phyloP scores from a whole-genome alignment of 768 basidiomycete species.

The Russula abietina region DNA sequence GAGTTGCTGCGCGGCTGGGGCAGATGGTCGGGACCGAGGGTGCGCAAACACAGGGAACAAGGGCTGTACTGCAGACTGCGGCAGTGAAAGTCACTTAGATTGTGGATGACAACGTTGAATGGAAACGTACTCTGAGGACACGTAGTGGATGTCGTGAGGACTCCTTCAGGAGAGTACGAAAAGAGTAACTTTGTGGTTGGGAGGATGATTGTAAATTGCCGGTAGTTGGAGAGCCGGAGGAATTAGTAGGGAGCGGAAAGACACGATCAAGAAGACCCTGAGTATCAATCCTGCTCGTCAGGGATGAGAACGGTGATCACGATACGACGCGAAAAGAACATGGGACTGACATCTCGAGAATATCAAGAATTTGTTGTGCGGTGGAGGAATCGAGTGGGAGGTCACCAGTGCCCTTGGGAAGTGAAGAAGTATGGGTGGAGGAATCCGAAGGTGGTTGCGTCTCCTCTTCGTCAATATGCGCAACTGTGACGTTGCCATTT shows the following conservation, averaged over 20 bases:
- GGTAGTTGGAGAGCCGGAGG: conserved; percentile 37
- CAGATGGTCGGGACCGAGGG: conserved; percentile 56
- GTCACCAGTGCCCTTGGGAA: conserved; percentile 40
- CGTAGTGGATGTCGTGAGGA: conserved; percentile 48
- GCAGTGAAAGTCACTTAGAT: conserved; percentile 14
- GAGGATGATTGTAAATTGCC: conserved; percentile 25
- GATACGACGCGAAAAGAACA: conserved; percentile 1
- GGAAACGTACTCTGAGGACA: conserved; percentile 49
- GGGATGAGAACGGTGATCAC: conserved; percentile 12
- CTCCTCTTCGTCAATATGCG: conserved; percentile 32
- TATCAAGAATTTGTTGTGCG: conserved; percentile 52
- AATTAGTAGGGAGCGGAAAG: conserved; percentile 48
- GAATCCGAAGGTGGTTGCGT: conserved; percentile 23
- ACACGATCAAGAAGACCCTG: conserved; percentile 79
- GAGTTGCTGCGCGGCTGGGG: conserved; percentile 61
- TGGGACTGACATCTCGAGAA: conserved; percentile 48
- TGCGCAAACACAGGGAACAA: conserved; percentile 64
- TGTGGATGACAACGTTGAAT: not conserved
- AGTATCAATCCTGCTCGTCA: conserved; percentile 52
- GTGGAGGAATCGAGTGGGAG: conserved; percentile 40
- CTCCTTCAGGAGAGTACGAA: conserved; percentile 53
- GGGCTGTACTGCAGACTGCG: conserved; percentile 56
- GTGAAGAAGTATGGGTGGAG: conserved; percentile 24
- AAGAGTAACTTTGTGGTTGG: conserved; percentile 37
- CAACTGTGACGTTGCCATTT: conserved; percentile 29